These are phyloP conservation scores for Cruciata laevipes DNA, from an alignment of 257 asterid species.

Conservation along the genomic window DNA sequence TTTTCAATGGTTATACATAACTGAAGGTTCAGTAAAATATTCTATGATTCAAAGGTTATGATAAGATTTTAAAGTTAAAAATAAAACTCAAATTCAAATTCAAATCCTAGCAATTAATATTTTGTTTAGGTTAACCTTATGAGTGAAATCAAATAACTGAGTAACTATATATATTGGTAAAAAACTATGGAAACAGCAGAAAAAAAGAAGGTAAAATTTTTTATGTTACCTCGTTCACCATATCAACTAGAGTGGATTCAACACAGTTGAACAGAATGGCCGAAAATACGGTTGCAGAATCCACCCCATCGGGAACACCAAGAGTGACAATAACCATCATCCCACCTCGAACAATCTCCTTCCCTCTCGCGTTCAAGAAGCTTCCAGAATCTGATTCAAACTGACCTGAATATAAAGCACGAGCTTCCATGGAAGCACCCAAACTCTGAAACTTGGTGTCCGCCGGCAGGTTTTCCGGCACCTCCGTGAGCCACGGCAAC, in stretches of 20 bases:
- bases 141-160: too few species aligned
- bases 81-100: too few species aligned
- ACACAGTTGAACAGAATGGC: slow-evolving; percentile 6
- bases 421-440: slow-evolving; percentile 13
- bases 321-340: slow-evolving; percentile 20
- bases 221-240: slow-evolving; percentile 39
- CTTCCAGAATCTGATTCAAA: slow-evolving; percentile 20
- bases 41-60: too few species aligned
- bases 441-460: slow-evolving; percentile 20
- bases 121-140: too few species aligned
- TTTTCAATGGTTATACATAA: too few species aligned
- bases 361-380: slow-evolving; percentile 30
- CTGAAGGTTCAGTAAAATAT: too few species aligned
- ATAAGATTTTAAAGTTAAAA: too few species aligned
- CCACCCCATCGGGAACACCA: slow-evolving; percentile 3
- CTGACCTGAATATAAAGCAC: slow-evolving; percentile 23
- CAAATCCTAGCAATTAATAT: too few species aligned
- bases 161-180: too few species aligned
- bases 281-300: background rate
- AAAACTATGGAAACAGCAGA: too few species aligned
- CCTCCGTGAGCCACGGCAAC: slow-evolving; percentile 16
- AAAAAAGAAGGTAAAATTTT: too few species aligned
- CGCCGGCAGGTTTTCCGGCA: slow-evolving; percentile 17
- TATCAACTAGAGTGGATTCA: slow-evolving; percentile 27
- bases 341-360: slow-evolving; percentile 31